Conservation (phyloP, 257 asterid species). For the Nicotiana sylvestris region DNA sequence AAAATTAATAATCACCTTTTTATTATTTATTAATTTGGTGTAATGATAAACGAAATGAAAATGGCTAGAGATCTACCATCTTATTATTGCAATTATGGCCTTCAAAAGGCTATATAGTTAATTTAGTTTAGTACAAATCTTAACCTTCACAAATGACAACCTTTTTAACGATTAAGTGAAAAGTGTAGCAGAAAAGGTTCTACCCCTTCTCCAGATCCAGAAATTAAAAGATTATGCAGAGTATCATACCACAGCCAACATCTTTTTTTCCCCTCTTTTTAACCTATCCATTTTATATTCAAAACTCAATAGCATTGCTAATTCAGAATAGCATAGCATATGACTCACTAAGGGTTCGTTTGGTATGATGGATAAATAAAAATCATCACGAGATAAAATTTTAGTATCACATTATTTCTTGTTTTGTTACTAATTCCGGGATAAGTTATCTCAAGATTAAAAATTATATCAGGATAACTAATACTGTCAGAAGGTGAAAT, state of each 20-base stretch:
- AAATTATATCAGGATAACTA: no score
- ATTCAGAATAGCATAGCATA: no score
- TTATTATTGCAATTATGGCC: neutral
- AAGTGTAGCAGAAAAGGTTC: neutral
- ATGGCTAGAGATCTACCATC: neutral
- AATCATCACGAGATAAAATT: no score
- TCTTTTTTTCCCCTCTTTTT: neutral
- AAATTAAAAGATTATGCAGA: neutral
- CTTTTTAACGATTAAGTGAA: neutral
- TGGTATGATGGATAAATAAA: no score
- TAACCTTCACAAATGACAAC: neutral
- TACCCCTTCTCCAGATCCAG: neutral
- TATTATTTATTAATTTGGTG: neutral
- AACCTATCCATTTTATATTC: no score
- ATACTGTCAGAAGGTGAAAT: no score
- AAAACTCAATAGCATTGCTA: no score
- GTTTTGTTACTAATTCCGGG: no score
- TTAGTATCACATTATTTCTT: no score
- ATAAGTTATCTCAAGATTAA: no score
- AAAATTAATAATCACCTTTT: neutral
- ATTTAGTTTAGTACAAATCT: neutral
- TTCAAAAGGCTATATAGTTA: constrained; percentile 2
- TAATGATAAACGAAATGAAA: no score
- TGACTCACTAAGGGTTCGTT: no score
- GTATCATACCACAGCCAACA: neutral